Evolutionary conservation across 768 basidiomycete species (phyloP), one percentile per base, ranked within the genome.

Genomic region (Trametes cubensis): DNA sequence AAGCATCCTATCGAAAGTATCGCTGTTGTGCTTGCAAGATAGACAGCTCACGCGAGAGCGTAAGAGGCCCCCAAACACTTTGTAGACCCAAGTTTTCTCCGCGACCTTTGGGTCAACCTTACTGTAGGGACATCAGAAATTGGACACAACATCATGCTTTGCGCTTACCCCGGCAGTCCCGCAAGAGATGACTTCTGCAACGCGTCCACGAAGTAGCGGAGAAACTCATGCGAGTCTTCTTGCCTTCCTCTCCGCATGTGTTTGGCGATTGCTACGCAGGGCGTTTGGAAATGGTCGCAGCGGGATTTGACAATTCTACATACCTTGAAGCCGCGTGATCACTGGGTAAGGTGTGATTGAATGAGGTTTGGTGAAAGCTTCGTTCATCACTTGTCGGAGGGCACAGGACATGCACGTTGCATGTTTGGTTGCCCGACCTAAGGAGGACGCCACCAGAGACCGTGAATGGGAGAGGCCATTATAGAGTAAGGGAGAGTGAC

Each of bases 221-320:
- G 85, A 71, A 98, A 98, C 75, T 99, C 97, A 72, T 99, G 97
- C 10, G 97, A 88, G 73, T 99, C 97, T 72, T 99, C 97, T 73
- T 99, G 97, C 67, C 94, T 79, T n/a, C 93, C 94, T 75, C 78
- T 84, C 44, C 88, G 85, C 85, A 98, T 87, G 69, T 92, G 88
- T 73, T 94, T 95, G 17, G 95, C 95, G 61, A 98, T 95, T 8
- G 80, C 94, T 98, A 62, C 11, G 51, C 34, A 58, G 38, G 10
- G 13, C 14, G 55, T 20, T 20, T 52, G 47, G n/a, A 2, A 17
- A 10, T 25, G 41, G 58, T 34, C 4, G 61, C 57, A 6, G 44
- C 41, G 53, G 30, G 38, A n/a, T 39, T 26, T 44, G 23, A 55
- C 38, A 46, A 6, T 11, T 26, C 10, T 26, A 67, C 17, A 79